Evolutionary conservation across 768 basidiomycete genomes (phyloP).

Genomic region (Trametes meyenii): DNA sequence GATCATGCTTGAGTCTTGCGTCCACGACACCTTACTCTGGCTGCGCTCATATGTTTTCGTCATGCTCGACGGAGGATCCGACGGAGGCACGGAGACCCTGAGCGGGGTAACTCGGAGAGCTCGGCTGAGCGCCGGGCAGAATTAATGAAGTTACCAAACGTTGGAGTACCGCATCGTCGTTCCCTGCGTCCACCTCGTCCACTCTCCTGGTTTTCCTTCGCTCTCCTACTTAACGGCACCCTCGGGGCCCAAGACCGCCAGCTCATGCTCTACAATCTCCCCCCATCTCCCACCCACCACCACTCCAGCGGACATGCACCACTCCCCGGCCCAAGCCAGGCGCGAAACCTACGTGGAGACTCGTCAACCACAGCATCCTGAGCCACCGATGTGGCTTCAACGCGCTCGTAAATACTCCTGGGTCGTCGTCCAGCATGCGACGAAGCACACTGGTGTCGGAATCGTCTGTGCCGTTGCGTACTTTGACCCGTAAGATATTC

Average conservation of each 20-base stretch:
- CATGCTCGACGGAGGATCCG: not conserved
- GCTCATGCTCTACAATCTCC: constrained; percentile 15
- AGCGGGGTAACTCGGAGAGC: constrained; percentile 6
- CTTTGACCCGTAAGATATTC: constrained; percentile 72
- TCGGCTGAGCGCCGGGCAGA: constrained; percentile 12
- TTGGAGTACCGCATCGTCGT: constrained; percentile 26
- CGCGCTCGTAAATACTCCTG: constrained; percentile 4
- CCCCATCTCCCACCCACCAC: constrained; percentile 8
- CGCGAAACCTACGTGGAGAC: not conserved
- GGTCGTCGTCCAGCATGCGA: constrained; percentile 45
- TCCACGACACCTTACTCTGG: not conserved
- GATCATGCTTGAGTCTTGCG: not conserved
- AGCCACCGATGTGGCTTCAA: not conserved
- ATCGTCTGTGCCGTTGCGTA: constrained; percentile 87
- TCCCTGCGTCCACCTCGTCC: constrained; percentile 17
- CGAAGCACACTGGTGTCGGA: constrained; percentile 79
- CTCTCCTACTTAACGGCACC: constrained; percentile 16
- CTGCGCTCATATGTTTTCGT: not conserved
- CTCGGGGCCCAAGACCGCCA: constrained; percentile 1
- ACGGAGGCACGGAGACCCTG: not conserved
- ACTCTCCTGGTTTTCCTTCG: constrained; percentile 14
- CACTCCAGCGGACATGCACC: constrained; percentile 3
- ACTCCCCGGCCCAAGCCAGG: not conserved
- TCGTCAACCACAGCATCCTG: not conserved
- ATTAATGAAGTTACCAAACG: constrained; percentile 9